Evolutionary conservation across 441 rosid genomes (phyloP).

Genomic region (Erodium moschatum): DNA sequence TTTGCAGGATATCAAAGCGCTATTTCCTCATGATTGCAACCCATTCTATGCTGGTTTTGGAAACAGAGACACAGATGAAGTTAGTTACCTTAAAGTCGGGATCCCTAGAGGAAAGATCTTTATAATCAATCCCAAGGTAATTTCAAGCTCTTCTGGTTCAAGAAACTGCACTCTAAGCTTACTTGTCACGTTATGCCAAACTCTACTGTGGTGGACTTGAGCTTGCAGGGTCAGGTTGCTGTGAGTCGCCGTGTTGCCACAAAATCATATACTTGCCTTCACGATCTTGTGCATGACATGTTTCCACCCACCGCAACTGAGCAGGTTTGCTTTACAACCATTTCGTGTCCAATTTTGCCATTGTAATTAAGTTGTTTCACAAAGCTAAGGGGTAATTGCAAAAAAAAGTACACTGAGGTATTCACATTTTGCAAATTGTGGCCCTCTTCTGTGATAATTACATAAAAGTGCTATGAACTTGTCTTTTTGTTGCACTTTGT

Average conservation of each 20-base stretch:
- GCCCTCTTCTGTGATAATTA: too few relatives aligned
- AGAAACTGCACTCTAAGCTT: neutral
- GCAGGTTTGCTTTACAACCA: constrained; percentile 37
- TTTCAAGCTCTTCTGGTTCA: constrained; percentile 10
- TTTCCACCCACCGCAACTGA: constrained; percentile 64
- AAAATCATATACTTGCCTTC: constrained; percentile 72
- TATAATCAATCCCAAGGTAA: constrained; percentile 92
- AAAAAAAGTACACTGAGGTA: too few relatives aligned
- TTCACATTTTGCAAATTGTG: too few relatives aligned
- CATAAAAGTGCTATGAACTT: too few relatives aligned
- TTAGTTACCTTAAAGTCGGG: constrained; percentile 92
- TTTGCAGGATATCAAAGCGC: constrained; percentile 64
- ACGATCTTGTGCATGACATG: constrained; percentile 73
- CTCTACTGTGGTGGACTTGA: constrained; percentile 19
- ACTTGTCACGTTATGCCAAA: constrained; percentile 1
- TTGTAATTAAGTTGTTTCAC: neutral
- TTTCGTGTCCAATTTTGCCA: constrained; percentile 7
- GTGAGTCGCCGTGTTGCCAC: constrained; percentile 66
- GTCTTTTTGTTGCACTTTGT: too few relatives aligned
- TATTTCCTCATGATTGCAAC: constrained; percentile 78
- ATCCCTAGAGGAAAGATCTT: constrained; percentile 90
- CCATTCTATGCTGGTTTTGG: constrained; percentile 99
- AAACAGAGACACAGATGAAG: constrained; percentile 91
- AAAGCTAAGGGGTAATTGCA: neutral
- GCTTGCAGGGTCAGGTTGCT: constrained; percentile 81